Evolutionary conservation across 169 alveolate species (phyloP).

Genomic region (Plasmodium chabaudi): DNA sequence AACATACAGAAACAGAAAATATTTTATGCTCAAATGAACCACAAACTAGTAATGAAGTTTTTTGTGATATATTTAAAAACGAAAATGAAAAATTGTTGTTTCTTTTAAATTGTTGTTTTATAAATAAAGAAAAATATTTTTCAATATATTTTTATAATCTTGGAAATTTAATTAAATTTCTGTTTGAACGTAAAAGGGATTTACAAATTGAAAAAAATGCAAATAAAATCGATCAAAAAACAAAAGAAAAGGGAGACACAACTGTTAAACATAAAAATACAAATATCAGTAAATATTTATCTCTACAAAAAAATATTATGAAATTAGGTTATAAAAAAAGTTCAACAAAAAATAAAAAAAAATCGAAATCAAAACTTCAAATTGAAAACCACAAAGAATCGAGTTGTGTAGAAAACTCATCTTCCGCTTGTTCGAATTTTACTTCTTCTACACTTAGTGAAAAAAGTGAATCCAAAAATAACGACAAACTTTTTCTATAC

Average conservation of each 20-base stretch:
- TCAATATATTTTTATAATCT: constrained; percentile 59
- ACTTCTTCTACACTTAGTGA: constrained; percentile 39
- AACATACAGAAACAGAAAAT: neutral
- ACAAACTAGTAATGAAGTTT: neutral
- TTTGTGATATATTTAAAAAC: constrained; percentile 1
- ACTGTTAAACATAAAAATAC: constrained; percentile 16
- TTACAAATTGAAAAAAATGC: constrained; percentile 32
- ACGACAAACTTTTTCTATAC: neutral
- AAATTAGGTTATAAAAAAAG: constrained; percentile 68
- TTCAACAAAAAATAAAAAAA: constrained; percentile 58
- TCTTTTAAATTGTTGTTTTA: constrained; percentile 52
- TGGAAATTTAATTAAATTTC: constrained; percentile 55
- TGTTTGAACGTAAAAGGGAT: constrained; percentile 47
- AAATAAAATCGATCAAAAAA: constrained; percentile 19
- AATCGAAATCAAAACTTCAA: constrained; percentile 43
- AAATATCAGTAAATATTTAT: constrained; percentile 60
- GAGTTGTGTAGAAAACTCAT: neutral
- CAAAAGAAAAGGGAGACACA: neutral
- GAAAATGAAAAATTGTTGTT: constrained; percentile 13
- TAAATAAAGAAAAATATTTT: constrained; percentile 58
- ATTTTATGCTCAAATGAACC: neutral
- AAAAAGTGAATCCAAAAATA: constrained; percentile 20
- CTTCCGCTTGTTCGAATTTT: constrained; percentile 11
- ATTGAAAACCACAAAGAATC: constrained; percentile 51
- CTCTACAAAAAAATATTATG: constrained; percentile 69